phyloP scores from a whole-genome alignment of 163 green algal genomes.

The Scenedesmus sp. region DNA sequence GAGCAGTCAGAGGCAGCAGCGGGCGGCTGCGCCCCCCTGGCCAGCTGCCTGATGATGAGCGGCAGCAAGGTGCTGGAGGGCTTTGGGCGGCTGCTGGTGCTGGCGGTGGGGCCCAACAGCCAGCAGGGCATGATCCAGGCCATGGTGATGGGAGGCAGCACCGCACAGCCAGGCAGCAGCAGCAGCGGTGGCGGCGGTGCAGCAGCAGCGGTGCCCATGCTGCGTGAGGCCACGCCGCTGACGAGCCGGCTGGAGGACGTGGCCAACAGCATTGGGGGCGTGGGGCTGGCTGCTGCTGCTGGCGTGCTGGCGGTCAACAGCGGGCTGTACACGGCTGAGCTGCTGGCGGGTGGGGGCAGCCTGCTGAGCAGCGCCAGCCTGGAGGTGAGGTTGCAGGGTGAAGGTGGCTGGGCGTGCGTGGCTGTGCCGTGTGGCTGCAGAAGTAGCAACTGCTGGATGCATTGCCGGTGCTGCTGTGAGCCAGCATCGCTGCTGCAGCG shows the following conservation, averaged over 20 bases:
- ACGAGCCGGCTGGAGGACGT: constrained; percentile 83
- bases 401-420: background rate
- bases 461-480: too few species aligned
- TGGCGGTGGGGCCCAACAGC: constrained; percentile 82
- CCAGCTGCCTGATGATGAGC: constrained; percentile 65
- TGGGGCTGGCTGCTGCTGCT: constrained; percentile 78
- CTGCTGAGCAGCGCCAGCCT: constrained; percentile 13
- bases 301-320: constrained; percentile 61
- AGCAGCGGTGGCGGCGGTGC: background rate
- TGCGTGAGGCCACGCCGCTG: constrained; percentile 78
- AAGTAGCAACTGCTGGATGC: too few species aligned
- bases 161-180: background rate
- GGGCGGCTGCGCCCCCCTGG: background rate
- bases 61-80: constrained; percentile 85
- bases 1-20: background rate
- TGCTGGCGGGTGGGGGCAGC: constrained; percentile 34
- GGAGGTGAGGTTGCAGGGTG: constrained; percentile 17
- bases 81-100: constrained; percentile 84
- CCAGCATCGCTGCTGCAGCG: too few species aligned
- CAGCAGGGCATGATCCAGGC: constrained; percentile 63
- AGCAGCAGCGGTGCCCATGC: constrained; percentile 2
- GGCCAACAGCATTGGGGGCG: constrained; percentile 79
- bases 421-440: too few species aligned
- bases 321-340: constrained; percentile 43
- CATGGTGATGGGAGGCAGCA: background rate